Evolutionary conservation across 768 basidiomycete species (phyloP).

Genomic region (Scleroderma citrinum): DNA sequence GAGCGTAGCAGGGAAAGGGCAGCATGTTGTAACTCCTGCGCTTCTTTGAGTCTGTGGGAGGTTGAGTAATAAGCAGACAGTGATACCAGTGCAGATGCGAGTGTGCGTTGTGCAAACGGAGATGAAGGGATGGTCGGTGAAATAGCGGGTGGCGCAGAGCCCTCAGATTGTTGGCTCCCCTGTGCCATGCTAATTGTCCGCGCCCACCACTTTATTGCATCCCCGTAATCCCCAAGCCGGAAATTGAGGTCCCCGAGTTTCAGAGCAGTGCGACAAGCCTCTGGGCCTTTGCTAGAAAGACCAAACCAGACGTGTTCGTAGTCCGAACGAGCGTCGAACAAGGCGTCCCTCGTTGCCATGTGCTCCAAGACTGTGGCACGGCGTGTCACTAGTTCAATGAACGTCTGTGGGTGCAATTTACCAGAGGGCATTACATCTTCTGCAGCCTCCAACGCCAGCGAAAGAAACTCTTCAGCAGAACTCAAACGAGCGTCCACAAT

Average conservation of each 20-base stretch:
- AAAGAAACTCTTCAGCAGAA: slow-evolving; percentile 49
- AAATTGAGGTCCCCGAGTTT: slow-evolving; percentile 65
- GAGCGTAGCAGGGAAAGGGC: slow-evolving; percentile 51
- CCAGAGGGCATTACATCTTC: slow-evolving; percentile 34
- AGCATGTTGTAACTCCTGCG: slow-evolving; percentile 50
- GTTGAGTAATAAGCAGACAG: slow-evolving; percentile 66
- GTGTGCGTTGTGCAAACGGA: slow-evolving; percentile 57
- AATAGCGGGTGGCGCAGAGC: slow-evolving; percentile 20
- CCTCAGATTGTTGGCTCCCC: slow-evolving; percentile 22
- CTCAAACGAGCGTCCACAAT: slow-evolving; percentile 51
- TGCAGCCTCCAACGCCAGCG: slow-evolving; percentile 42
- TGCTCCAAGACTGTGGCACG: slow-evolving; percentile 56
- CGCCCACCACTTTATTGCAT: slow-evolving; percentile 66
- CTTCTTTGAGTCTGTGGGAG: slow-evolving; percentile 48
- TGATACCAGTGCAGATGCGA: slow-evolving; percentile 60
- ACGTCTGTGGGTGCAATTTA: slow-evolving; percentile 43
- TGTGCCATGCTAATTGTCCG: slow-evolving; percentile 46
- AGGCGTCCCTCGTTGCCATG: slow-evolving; percentile 45
- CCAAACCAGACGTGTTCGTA: slow-evolving; percentile 56
- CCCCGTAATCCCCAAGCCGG: slow-evolving; percentile 45
- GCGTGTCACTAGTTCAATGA: slow-evolving; percentile 48
- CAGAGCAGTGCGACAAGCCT: slow-evolving; percentile 50
- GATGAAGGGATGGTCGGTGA: slow-evolving; percentile 43
- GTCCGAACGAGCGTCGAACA: slow-evolving; percentile 48
- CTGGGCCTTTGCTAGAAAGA: slow-evolving; percentile 32